Evolutionary conservation across 2,329 filamentous ascomycete species (phyloP), one percentile per base, ranked within the genome.

Genomic region (Sarocladiaceae sp.): DNA sequence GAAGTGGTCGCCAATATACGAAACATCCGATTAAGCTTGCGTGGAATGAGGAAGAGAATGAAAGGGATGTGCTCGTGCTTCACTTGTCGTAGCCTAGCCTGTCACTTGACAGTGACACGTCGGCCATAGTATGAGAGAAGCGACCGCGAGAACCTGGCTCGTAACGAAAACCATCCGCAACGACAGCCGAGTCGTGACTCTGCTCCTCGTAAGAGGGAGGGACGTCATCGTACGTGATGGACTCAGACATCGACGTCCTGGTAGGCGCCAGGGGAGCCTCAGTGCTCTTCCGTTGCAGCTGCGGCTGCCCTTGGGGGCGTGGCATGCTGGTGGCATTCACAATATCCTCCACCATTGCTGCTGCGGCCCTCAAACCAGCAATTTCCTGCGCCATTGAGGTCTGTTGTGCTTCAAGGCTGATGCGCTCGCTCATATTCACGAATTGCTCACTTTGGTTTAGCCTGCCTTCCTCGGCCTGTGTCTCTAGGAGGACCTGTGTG

Each of bases 321-420:
- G 34, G 45, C 27, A 42, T 32, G 19, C 27, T 50, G 48, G 26
- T 40, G 2, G 64, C 67, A 5, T 66, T 59, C 18, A 74, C 62
- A 43, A 76, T 60, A 32, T 68, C 65, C 32, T 65, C 66, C 1
- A 76, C 68, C 34, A 73, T 59, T 5, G 62, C 61, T 6, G 69
- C 70, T 2, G 66, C 71, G 42, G 63, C 62, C 2, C 71, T 64
- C 55, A 76, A 70, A 40, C 66, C 61, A 3, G 69, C 65, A 49
- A 76, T 65, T 52, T 74, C 71, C 51, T 73, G 64, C 50, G 71
- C 68, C 65, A 74, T 69, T 3, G 66, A 66, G 10, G 52, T 63
- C 41, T 51, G 44, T 43, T 50, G 47, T 35, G 41, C 49, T 44
- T 41, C 48, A 43, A 9, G 26, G n/a, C n/a, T n/a, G n/a, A n/a